Conservation (phyloP, 208 protist genomes). For the Crithidia thermophila region DNA sequence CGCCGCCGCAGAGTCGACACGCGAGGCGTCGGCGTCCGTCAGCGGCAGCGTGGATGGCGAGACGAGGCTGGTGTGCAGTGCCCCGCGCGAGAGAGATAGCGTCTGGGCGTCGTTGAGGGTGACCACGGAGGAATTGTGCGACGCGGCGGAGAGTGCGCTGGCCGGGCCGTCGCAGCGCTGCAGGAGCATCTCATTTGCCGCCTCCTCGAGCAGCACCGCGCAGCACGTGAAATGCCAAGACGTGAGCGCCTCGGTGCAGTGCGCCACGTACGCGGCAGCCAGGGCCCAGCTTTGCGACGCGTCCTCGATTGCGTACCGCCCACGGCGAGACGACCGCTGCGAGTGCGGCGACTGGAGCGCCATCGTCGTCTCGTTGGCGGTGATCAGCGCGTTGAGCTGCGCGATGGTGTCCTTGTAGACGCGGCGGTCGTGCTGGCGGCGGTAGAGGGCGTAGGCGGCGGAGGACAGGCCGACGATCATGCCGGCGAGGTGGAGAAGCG, state of each 20-base stretch:
- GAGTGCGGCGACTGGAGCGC: not conserved
- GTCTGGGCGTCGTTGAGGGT: not conserved
- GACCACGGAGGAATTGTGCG: not conserved
- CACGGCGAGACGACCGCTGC: not conserved
- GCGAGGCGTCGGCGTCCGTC: not conserved
- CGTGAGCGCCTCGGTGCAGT: conserved; percentile 14
- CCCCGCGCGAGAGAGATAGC: not conserved
- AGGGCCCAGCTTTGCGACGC: conserved; percentile 13
- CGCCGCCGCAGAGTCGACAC: not conserved
- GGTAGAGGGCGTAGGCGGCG: conserved; percentile 19
- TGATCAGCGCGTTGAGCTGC: conserved; percentile 19
- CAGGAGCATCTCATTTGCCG: conserved; percentile 1
- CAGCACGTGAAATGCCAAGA: conserved; percentile 43
- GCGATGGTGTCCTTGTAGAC: conserved; percentile 22
- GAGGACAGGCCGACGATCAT: conserved; percentile 9
- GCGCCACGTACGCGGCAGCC: conserved; percentile 8
- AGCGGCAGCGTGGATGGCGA: conserved; percentile 18
- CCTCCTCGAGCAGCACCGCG: conserved; percentile 29
- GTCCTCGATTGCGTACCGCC: conserved; percentile 8
- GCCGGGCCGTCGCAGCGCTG: not conserved
- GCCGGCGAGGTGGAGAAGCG: conserved; percentile 13
- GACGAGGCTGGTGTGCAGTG: not conserved
- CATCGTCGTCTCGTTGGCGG: conserved; percentile 7
- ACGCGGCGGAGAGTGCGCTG: not conserved
- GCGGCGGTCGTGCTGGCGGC: conserved; percentile 14